These are phyloP conservation scores for Graphilbum sp. DNA, from an alignment of 2,329 filamentous ascomycete genomes.

Conservation along the genomic window DNA sequence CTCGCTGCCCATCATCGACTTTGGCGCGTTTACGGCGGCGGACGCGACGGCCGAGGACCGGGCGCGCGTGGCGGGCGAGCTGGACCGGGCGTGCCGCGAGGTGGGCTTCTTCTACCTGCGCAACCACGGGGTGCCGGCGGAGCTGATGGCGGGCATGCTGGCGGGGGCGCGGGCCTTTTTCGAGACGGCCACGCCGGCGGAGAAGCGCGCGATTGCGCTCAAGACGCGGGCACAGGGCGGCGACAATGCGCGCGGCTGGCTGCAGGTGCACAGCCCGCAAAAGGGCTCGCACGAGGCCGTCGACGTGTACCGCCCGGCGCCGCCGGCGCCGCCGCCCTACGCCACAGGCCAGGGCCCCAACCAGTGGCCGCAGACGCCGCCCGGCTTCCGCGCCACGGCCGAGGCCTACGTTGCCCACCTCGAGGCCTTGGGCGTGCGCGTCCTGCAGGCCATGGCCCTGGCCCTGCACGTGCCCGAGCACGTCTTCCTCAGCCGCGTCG, in stretches of 20 bases:
- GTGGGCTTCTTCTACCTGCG: constrained; percentile 34
- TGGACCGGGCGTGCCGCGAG: constrained; percentile 4
- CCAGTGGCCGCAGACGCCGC: constrained; percentile 2
- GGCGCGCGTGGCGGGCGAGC: background rate
- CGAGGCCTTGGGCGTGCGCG: constrained; percentile 1
- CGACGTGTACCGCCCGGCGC: constrained; percentile 1
- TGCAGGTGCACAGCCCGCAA: constrained; percentile 1
- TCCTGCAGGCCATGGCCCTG: background rate
- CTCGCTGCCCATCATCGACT: constrained; percentile 2
- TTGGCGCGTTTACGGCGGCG: constrained; percentile 1
- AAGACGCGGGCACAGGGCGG: constrained; percentile 1
- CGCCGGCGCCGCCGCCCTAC: background rate
- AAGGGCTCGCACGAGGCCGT: constrained; percentile 4
- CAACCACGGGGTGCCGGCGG: constrained; percentile 27
- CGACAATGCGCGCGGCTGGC: constrained; percentile 4
- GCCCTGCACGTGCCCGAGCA: constrained; percentile 1
- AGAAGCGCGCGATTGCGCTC: constrained; percentile 2
- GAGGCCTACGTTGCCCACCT: constrained; percentile 1
- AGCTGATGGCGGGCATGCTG: constrained; percentile 11
- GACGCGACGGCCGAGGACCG: background rate
- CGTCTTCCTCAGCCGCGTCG: constrained; percentile 3
- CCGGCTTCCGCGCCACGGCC: background rate
- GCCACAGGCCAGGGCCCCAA: constrained; percentile 2
- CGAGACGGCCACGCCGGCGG: constrained; percentile 1
- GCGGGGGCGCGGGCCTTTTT: constrained; percentile 1